Conservation (phyloP, 1,139 yeast genomes). For the Starmera stellimalicola region DNA sequence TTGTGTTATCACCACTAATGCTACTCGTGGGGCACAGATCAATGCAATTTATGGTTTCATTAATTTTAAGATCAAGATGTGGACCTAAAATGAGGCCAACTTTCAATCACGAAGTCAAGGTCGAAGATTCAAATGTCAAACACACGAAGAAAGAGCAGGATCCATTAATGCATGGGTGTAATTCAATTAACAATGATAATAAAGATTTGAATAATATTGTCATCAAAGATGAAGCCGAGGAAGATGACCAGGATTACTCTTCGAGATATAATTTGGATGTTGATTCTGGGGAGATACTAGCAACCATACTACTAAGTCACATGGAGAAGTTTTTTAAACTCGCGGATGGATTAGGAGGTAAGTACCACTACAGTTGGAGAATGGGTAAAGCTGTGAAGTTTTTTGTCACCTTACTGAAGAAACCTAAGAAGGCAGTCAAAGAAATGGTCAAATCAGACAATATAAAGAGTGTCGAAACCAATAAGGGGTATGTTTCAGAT, state of each 20-base stretch:
- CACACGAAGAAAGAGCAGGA: conserved; percentile 5
- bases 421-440: conserved; percentile 23
- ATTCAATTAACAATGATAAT: conserved; percentile 12
- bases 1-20: conserved; percentile 35
- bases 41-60: conserved; percentile 40
- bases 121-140: conserved; percentile 5
- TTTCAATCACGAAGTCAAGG: conserved; percentile 6
- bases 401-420: conserved; percentile 29
- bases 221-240: conserved; percentile 10
- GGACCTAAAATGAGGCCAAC: conserved; percentile 27
- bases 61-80: conserved; percentile 35
- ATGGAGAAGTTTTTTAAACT: conserved; percentile 28
- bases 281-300: conserved; percentile 25
- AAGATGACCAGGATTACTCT: conserved; percentile 6
- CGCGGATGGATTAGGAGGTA: conserved; percentile 26
- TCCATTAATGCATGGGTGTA: conserved; percentile 11
- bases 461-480: conserved; percentile 11
- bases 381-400: conserved; percentile 39
- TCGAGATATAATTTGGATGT: conserved; percentile 18
- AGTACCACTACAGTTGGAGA: conserved; percentile 49
- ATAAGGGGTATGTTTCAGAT: conserved; percentile 13
- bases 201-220: conserved; percentile 11
- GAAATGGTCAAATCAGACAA: conserved; percentile 14
- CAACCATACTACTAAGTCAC: conserved; percentile 25
- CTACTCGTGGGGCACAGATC: conserved; percentile 41